Evolutionary conservation across 129 eudicot genomes (phyloP), one percentile per base, ranked within the genome.

Genomic region (Gnaphalium uliginosum): DNA sequence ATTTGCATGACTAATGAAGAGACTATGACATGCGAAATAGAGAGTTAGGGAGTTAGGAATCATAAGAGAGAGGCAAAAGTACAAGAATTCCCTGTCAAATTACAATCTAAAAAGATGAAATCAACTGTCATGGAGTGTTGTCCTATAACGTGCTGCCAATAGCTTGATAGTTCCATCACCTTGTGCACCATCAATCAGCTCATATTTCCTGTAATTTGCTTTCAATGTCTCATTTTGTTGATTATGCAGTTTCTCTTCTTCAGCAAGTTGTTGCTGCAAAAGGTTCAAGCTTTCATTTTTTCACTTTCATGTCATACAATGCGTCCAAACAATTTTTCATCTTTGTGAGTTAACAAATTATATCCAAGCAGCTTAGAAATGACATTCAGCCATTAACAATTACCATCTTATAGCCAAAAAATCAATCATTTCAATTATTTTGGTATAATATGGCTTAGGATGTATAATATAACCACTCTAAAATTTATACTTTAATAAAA

Each of bases 181-280:
- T 22, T 83, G 37, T 13, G 84, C 71, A 8, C 70, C 46, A 19
- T 88, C 89, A n/a, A 90, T 71, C 83, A 86, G 67, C 18, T 88
- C 89, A 76, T 43, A 90, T 81, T 93, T 93, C 84, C 76, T 84
- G 74, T 72, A 77, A 53, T 83, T 86, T 0, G 83, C 67, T 72
- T 83, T 82, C 79, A 93, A 70, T 9, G 77, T 58, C 77, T 85
- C 91, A 6, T 22, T 69, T 54, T 93, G 98, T 76, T 82, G 83
- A 29, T 85, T 83, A 58, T 85, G 79, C 35, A 93, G 96, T 43
- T 81, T 82, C 76, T 85, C 88, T 66, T 90, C 96, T 30, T 85
- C 88, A 4, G 19, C 85, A 41, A 76, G 74, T 79, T 86, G 96
- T 46, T n/a, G 54, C 98, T 90, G 66, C 80, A 81, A 53, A 66